A percentile compares a stretch with the other conserved stretches of the same genome.
These are phyloP conservation scores for Citrus unshiu DNA, from an alignment of 345 rosid genomes.

Conservation along the genomic window DNA sequence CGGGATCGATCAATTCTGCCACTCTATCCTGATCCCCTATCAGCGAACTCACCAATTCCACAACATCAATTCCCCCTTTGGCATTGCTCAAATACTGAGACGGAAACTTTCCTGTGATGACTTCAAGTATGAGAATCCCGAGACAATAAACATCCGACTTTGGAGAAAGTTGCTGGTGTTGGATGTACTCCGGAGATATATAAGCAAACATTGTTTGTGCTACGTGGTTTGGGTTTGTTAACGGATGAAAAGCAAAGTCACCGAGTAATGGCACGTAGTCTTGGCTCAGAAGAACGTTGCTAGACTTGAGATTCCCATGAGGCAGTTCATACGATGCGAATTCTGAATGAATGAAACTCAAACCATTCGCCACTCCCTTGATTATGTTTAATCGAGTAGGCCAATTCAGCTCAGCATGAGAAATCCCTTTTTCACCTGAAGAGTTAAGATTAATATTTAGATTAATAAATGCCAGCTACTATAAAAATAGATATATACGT, in stretches of 20 bases:
- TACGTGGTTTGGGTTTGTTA: conserved; percentile 31
- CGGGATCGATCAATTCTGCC: conserved; percentile 66
- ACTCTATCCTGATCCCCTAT: conserved; percentile 28
- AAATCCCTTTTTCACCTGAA: conserved; percentile 46
- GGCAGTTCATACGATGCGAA: conserved; percentile 53
- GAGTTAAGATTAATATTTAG: neutral
- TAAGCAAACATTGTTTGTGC: conserved; percentile 51
- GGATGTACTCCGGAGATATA: conserved; percentile 55
- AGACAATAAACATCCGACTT: conserved; percentile 78
- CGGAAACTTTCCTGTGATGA: conserved; percentile 75
- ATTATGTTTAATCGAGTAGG: conserved; percentile 55
- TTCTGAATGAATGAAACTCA: conserved; percentile 58
- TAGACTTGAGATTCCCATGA: conserved; percentile 90
- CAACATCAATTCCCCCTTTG: conserved; percentile 59
- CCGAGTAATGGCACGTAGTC: conserved; percentile 55
- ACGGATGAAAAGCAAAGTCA: conserved; percentile 66
- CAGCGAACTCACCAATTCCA: conserved; percentile 51
- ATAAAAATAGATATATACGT: too few relatives aligned
- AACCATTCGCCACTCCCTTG: conserved; percentile 56
- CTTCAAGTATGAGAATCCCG: conserved; percentile 72
- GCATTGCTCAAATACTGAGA: conserved; percentile 57
- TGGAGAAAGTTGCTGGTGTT: conserved; percentile 41
- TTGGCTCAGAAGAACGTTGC: conserved; percentile 58
- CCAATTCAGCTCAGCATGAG: conserved; percentile 62
- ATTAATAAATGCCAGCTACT: too few relatives aligned